A percentile compares a stretch with the other conserved stretches of the same genome.
Conservation (phyloP, 768 basidiomycete genomes). For the Tylopilus intermedius region DNA sequence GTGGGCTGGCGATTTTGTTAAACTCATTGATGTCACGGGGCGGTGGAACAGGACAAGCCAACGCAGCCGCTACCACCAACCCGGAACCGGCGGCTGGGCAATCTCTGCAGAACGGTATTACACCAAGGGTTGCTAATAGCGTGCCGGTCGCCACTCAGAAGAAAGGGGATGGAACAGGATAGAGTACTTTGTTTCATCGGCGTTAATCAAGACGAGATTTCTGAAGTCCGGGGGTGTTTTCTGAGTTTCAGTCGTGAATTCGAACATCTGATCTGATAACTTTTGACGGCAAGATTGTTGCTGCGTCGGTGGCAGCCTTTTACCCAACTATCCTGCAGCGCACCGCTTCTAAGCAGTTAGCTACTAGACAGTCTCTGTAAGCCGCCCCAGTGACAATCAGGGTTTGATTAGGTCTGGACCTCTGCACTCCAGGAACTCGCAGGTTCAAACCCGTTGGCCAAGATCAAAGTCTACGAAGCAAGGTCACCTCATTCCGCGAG, state of each 20-base stretch:
- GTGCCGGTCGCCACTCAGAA: slow-evolving; percentile 13
- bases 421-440: no score
- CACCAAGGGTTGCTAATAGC: slow-evolving; percentile 5
- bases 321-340: no score
- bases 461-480: neutral
- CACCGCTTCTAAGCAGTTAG: no score
- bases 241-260: neutral
- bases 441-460: neutral
- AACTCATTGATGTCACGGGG: slow-evolving; percentile 63
- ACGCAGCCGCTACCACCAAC: slow-evolving; percentile 3
- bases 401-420: no score
- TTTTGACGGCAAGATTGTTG: no score
- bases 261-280: neutral
- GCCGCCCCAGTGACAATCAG: no score
- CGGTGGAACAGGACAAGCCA: slow-evolving; percentile 20
- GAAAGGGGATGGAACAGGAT: slow-evolving; percentile 20
- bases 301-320: no score
- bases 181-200: slow-evolving; percentile 14
- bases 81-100: slow-evolving; percentile 12
- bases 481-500: neutral
- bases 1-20: slow-evolving; percentile 63
- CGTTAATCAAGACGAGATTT: slow-evolving; percentile 9
- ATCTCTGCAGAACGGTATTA: slow-evolving; percentile 12
- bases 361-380: no score
- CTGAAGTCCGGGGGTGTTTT: neutral